Evolutionary conservation across 306 rosid species (phyloP).

Genomic region (Vigna reflexopilosa): DNA sequence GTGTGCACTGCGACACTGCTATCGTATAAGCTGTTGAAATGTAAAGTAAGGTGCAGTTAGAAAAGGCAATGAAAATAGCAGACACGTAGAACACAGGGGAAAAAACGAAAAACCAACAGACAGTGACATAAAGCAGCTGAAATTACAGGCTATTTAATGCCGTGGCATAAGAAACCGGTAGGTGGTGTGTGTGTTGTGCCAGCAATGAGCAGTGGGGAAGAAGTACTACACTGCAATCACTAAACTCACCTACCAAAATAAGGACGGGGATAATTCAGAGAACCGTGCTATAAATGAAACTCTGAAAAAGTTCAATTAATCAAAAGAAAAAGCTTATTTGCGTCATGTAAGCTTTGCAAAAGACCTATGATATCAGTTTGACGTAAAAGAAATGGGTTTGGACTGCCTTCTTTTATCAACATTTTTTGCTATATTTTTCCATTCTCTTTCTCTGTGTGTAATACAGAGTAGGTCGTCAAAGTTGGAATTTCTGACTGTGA

Average conservation of each 20-base stretch:
- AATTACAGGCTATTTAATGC: slow-evolving; percentile 47
- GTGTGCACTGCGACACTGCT: no score
- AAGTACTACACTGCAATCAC: slow-evolving; percentile 44
- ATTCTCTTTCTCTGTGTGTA: neutral
- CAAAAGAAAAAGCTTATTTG: slow-evolving; percentile 23
- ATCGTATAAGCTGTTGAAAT: no score
- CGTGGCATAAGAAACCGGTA: slow-evolving; percentile 40
- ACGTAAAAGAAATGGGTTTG: neutral
- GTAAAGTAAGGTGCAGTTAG: neutral
- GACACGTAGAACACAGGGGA: neutral
- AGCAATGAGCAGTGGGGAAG: slow-evolving; percentile 5
- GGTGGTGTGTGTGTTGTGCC: slow-evolving; percentile 32
- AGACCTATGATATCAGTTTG: slow-evolving; percentile 22
- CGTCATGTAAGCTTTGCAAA: neutral
- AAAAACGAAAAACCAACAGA: slow-evolving; percentile 37
- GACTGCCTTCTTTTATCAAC: neutral
- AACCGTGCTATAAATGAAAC: slow-evolving; percentile 45
- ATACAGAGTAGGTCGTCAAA: neutral
- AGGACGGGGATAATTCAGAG: slow-evolving; percentile 38
- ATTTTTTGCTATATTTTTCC: slow-evolving; percentile 1
- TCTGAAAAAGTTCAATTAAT: slow-evolving; percentile 37
- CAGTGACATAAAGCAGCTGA: slow-evolving; percentile 41
- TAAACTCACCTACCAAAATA: slow-evolving; percentile 46
- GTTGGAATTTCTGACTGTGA: neutral
- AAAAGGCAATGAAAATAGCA: neutral